A percentile compares a stretch with the other conserved stretches of the same genome.
Evolutionary conservation across 257 asterid species (phyloP).

Genomic region (Solanum pennellii): DNA sequence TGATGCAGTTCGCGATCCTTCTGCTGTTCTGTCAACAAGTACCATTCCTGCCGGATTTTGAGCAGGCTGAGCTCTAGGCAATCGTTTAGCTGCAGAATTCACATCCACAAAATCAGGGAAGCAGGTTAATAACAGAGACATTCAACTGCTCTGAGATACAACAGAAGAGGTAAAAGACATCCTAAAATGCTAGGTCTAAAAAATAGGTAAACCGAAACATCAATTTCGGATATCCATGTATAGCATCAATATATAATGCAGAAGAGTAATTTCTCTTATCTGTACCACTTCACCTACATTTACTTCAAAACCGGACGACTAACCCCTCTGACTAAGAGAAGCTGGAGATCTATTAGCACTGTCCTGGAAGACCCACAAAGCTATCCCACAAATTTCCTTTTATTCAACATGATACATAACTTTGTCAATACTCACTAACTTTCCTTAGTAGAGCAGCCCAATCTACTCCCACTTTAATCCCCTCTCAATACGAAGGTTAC

Average conservation of each 20-base stretch:
- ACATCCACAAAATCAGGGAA: neutral
- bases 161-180: neutral
- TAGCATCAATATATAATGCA: neutral
- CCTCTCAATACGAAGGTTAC: neutral
- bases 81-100: constrained; percentile 47
- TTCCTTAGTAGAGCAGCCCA: neutral
- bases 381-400: neutral
- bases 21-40: constrained; percentile 55
- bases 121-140: neutral
- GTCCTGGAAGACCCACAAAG: neutral
- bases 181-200: neutral
- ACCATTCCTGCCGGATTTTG: constrained; percentile 74
- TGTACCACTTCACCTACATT: neutral
- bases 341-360: neutral
- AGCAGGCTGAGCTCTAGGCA: constrained; percentile 63
- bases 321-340: neutral
- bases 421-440: too few species aligned
- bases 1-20: constrained; percentile 43
- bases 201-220: neutral
- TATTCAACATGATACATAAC: neutral
- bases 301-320: neutral
- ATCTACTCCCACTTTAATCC: neutral
- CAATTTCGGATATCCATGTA: neutral
- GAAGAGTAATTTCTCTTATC: neutral
- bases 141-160: neutral